These are phyloP conservation scores for Jamesozyma spencerorum DNA, from an alignment of 805 yeast species.

Conservation along the genomic window DNA sequence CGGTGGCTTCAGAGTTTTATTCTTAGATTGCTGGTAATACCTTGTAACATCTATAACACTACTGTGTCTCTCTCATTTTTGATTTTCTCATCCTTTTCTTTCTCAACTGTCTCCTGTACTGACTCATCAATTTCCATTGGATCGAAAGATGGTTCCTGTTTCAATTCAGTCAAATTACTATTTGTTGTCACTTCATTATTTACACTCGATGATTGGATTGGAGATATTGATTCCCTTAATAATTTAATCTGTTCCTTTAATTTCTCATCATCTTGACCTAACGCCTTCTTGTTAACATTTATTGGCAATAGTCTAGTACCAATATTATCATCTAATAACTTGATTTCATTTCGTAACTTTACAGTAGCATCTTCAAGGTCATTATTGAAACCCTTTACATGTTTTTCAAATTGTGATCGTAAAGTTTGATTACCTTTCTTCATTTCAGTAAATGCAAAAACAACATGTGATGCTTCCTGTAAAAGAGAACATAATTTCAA, in stretches of 20 bases:
- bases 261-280: constrained; percentile 29
- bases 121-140: no score
- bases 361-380: constrained; percentile 18
- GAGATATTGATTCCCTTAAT: constrained; percentile 9
- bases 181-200: neutral
- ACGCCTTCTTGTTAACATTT: constrained; percentile 25
- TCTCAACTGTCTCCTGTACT: no score
- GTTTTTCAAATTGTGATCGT: constrained; percentile 24
- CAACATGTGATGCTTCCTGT: constrained; percentile 25
- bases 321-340: constrained; percentile 23
- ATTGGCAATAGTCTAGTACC: constrained; percentile 27
- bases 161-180: neutral
- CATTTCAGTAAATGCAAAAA: constrained; percentile 24
- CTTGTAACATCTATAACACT: no score
- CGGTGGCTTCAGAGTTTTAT: no score
- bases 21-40: no score
- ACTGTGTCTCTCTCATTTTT: no score
- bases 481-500: constrained; percentile 18
- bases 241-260: constrained; percentile 20
- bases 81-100: no score
- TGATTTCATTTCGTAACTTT: constrained; percentile 21
- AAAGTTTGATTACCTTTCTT: constrained; percentile 24
- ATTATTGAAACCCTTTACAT: constrained; percentile 20
- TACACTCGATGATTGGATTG: no score
- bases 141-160: neutral